Conservation (phyloP, 2,329 filamentous ascomycete genomes). For the Fusarium gaditjirri region DNA sequence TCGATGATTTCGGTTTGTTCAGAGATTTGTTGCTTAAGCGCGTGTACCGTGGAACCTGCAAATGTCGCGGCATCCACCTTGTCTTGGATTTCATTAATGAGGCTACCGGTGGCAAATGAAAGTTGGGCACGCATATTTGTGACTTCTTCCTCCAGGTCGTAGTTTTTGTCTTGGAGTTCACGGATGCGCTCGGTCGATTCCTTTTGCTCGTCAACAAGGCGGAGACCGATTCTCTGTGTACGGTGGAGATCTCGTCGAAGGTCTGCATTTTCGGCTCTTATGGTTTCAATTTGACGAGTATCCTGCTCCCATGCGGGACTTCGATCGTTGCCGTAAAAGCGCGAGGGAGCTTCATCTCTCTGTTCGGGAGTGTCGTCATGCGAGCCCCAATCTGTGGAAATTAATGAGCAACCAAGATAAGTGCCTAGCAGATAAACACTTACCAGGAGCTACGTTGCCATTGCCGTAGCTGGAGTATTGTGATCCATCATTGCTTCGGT, state of each 20-base stretch:
- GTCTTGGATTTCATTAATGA: background rate
- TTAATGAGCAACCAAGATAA: background rate
- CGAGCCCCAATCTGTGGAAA: background rate
- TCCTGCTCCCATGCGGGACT: background rate
- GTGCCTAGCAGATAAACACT: background rate
- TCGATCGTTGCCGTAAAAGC: background rate
- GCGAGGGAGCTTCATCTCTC: background rate
- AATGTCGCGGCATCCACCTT: fast-evolving
- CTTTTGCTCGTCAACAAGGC: background rate
- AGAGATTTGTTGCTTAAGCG: fast-evolving
- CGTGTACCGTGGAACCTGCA: fast-evolving
- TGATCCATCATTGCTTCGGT: fast-evolving
- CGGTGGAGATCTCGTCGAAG: background rate
- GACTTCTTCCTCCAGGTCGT: background rate
- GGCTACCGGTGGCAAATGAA: fast-evolving
- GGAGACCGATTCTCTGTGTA: background rate
- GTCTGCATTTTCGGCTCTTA: background rate
- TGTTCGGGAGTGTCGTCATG: too few relatives aligned
- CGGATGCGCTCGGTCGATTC: background rate
- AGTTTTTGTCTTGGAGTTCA: background rate
- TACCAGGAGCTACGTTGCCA: background rate
- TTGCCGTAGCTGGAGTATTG: background rate
- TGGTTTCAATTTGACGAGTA: fast-evolving
- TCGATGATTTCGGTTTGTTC: fast-evolving
- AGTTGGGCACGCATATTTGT: background rate